phyloP scores from a whole-genome alignment of 345 rosid species.

The Eucalyptus shirleyi region DNA sequence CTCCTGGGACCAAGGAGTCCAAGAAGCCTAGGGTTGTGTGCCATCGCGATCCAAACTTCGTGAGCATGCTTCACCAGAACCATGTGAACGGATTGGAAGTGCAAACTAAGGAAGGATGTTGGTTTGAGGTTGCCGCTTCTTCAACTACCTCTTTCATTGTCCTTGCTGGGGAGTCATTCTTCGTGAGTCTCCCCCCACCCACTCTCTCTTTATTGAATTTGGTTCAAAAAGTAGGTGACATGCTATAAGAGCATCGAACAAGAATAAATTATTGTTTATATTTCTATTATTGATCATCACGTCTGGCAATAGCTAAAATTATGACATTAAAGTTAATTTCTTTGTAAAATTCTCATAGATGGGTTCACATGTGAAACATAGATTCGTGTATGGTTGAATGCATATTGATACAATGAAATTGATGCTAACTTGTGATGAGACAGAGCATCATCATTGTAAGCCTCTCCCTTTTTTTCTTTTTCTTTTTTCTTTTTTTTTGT shows the following conservation, averaged over 20 bases:
- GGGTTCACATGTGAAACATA: not conserved
- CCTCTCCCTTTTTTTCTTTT: not conserved
- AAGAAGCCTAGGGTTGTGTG: not conserved
- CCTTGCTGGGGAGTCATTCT: not conserved
- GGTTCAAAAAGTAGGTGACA: not conserved
- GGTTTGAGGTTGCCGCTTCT: not conserved
- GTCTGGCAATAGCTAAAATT: not conserved
- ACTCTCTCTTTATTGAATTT: not conserved
- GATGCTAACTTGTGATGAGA: not conserved
- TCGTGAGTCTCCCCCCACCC: not conserved
- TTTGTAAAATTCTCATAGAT: not conserved
- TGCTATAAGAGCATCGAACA: not conserved
- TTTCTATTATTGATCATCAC: no score
- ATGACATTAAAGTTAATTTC: not conserved
- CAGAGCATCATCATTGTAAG: not conserved
- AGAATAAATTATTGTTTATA: not conserved
- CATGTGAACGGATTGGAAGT: not conserved
- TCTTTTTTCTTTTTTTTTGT: no score
- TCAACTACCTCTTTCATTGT: not conserved
- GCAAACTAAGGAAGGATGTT: not conserved
- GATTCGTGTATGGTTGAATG: not conserved
- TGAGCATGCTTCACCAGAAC: slow-evolving; percentile 1
- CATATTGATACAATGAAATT: not conserved
- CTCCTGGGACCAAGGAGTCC: not conserved
- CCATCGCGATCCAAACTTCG: not conserved